Base-by-base conservation (phyloP, 352 stramenopile species). In the Phytopythium chamaehyphon region DNA sequence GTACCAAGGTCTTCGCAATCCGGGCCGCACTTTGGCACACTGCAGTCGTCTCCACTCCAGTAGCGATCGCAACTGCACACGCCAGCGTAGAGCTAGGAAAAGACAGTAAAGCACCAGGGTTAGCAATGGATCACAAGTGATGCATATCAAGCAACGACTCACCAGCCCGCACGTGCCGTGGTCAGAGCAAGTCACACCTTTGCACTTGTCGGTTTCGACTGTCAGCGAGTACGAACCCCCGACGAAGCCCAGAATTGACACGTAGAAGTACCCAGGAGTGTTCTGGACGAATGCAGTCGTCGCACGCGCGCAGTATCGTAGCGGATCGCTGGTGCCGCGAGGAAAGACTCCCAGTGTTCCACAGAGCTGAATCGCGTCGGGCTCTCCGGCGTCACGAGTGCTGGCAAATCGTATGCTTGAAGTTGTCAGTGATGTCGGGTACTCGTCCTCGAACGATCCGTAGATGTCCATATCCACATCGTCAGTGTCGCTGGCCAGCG, bases 41-140 rank as follows among this genome's bases (percentile, higher is more conserved):
- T 90, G 49, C 83, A 93, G 47, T 87, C 76, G 6, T 88, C 75
- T 0, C 78, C 83, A 18, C 67, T 85, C 79, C 78, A 93, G 40
- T 86, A 88, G 9, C 75, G 76, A 57, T 90, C 61, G 49, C 83
- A 93, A 6, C 59, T 72, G 39, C 81, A 93, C 0, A 92, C 64
- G 19, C 81, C 83, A 22, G 76, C 71, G 28, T 69, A 83, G 40
- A 84, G 71, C 55, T 78, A 55, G 0, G 12, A 8, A 18, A 5
- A 39, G 9, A 38, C 14, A 40, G 6, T 22, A 50, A 45, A 11
- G 23, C 10, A 8, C 39, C n/a, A 18, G 5, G 23, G 14, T 26
- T 33, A 47, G 19, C 5, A 42, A 6, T 10, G 18, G 2, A 31
- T 31, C 19, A 51, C 2, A 37, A 35, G 19, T 16, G 8, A 12